Conservation (phyloP, 805 yeast species). For the Yamadazyma olivae region DNA sequence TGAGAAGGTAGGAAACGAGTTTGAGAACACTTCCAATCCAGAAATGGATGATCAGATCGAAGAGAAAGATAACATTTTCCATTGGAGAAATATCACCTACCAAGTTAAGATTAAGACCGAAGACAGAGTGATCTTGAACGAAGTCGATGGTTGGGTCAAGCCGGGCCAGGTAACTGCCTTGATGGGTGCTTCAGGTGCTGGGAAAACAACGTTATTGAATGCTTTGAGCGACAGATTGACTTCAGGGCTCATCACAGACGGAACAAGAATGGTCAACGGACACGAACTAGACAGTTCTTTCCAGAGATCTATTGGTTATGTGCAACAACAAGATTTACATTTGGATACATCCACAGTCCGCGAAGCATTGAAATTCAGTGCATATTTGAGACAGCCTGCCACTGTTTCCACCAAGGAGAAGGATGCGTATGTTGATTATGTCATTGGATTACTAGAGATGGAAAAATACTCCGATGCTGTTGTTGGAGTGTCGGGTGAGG, state of each 20-base stretch:
- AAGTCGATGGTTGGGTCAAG: constrained; percentile 62
- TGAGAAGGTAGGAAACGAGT: constrained; percentile 22
- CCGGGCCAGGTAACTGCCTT: constrained; percentile 80
- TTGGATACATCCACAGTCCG: constrained; percentile 69
- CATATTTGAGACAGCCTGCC: constrained; percentile 66
- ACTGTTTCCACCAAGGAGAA: constrained; percentile 56
- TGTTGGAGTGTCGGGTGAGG: constrained; percentile 75
- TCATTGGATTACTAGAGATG: constrained; percentile 68
- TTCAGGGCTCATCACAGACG: constrained; percentile 71
- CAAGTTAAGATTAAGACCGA: constrained; percentile 37
- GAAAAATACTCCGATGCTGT: constrained; percentile 67
- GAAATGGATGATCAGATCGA: constrained; percentile 3
- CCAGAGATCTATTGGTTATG: constrained; percentile 77
- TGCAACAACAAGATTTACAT: constrained; percentile 79
- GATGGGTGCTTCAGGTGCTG: constrained; percentile 89
- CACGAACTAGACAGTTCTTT: constrained; percentile 60
- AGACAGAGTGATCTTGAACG: constrained; percentile 38
- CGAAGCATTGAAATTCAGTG: constrained; percentile 71
- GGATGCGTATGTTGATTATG: constrained; percentile 63
- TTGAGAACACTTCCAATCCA: constrained; percentile 3
- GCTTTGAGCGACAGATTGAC: constrained; percentile 71
- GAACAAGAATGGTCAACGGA: constrained; percentile 62
- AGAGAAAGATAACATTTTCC: constrained; percentile 25
- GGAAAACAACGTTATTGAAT: constrained; percentile 75
- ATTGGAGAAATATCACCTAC: constrained; percentile 38